phyloP scores from a whole-genome alignment of 805 yeast genomes.

The Ogataea methylovora region DNA sequence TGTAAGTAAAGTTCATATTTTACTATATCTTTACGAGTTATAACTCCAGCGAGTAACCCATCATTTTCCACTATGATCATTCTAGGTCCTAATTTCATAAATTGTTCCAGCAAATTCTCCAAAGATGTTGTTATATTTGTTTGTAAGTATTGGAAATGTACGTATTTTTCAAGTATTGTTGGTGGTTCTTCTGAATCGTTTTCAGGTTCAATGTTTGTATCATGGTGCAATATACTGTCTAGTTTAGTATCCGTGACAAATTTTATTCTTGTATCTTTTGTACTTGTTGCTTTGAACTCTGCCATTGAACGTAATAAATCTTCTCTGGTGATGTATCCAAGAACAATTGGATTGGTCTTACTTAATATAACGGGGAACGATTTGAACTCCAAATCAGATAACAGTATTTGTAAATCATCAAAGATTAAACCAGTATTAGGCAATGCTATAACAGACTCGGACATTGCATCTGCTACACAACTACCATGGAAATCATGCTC shows the following conservation, averaged over 20 bases:
- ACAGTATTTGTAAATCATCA: constrained; percentile 25
- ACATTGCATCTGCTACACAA: constrained; percentile 56
- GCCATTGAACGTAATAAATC: constrained; percentile 29
- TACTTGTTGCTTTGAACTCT: not conserved
- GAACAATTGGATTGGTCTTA: constrained; percentile 27
- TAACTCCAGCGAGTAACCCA: constrained; percentile 62
- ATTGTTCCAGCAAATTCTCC: constrained; percentile 57
- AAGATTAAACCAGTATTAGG: constrained; percentile 29
- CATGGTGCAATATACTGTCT: not conserved
- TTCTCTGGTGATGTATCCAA: constrained; percentile 38
- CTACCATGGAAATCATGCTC: constrained; percentile 48
- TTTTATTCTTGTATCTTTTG: not conserved
- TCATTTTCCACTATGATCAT: constrained; percentile 57
- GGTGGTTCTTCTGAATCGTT: not conserved
- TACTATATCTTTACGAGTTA: constrained; percentile 79
- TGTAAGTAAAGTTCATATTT: constrained; percentile 43
- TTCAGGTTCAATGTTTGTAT: no score
- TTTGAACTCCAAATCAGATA: constrained; percentile 28
- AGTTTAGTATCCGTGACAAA: not conserved
- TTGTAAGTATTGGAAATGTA: constrained; percentile 55
- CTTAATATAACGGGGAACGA: constrained; percentile 50
- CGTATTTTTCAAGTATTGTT: constrained; percentile 22
- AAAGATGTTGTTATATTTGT: constrained; percentile 48
- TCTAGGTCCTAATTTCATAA: constrained; percentile 75
- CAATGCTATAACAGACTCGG: constrained; percentile 30